Conservation (phyloP, 768 basidiomycete genomes). For the Auriculariales sp. region DNA sequence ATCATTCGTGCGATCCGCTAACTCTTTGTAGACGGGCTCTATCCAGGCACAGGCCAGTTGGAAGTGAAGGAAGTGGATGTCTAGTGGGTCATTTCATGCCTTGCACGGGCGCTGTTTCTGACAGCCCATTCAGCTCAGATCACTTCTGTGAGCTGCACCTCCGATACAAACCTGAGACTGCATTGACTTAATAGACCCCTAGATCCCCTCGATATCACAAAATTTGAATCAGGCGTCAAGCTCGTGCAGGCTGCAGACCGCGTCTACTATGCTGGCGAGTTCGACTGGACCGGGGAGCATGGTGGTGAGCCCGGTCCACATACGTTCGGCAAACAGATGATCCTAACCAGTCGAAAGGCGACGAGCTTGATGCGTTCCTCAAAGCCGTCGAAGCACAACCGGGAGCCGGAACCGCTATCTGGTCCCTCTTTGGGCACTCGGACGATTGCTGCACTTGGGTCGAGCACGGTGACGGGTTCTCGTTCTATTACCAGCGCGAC, state of each 20-base stretch:
- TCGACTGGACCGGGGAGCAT: constrained; percentile 12
- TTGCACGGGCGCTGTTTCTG: not conserved
- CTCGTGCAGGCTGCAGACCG: constrained; percentile 6
- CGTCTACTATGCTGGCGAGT: constrained; percentile 15
- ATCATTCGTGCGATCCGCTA: not conserved
- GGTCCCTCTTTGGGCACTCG: constrained; percentile 17
- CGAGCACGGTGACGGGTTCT: constrained; percentile 14
- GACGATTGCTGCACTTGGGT: constrained; percentile 11
- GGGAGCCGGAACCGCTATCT: constrained; percentile 13
- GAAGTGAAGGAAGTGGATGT: constrained; percentile 9
- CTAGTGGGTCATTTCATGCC: constrained; percentile 6
- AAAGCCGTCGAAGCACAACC: constrained; percentile 6
- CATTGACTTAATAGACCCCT: too few relatives aligned
- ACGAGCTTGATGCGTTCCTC: constrained; percentile 10
- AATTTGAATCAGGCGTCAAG: constrained; percentile 7
- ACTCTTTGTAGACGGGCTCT: constrained; percentile 9
- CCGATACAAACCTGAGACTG: too few relatives aligned
- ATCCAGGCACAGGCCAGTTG: constrained; percentile 10
- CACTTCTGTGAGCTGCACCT: constrained; percentile 6
- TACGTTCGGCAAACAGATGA: not conserved
- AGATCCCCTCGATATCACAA: constrained; percentile 11
- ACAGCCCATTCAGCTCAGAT: constrained; percentile 5
- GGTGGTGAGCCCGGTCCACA: not conserved
- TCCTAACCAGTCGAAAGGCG: constrained; percentile 7
- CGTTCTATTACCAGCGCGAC: constrained; percentile 8